A percentile compares a stretch with the other conserved stretches of the same genome.
These are phyloP conservation scores for Hyphodiscus hymeniophilus DNA, from an alignment of 495 filamentous ascomycete genomes.

Conservation along the genomic window DNA sequence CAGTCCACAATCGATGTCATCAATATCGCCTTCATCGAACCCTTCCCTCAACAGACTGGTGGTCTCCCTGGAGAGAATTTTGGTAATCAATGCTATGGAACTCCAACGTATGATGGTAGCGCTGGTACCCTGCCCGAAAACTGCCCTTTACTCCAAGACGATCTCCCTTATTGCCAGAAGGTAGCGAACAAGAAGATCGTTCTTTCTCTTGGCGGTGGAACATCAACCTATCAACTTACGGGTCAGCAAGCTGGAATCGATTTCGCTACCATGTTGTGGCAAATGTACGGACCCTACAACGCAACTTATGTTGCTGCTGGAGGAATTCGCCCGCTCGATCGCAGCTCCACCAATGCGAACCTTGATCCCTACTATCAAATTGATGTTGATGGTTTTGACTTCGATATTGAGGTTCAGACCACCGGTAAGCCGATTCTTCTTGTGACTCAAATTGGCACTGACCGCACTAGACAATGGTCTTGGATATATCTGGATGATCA, in stretches of 20 bases:
- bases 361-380: conserved; percentile 29
- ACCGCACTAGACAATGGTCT: conserved; percentile 24
- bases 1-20: conserved; percentile 57
- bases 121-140: conserved; percentile 21
- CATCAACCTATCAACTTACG: conserved; percentile 22
- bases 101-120: conserved; percentile 21
- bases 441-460: conserved; percentile 25
- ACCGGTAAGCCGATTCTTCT: conserved; percentile 32
- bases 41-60: conserved; percentile 48
- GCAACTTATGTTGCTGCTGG: conserved; percentile 27
- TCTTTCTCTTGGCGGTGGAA: conserved; percentile 52
- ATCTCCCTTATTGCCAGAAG: conserved; percentile 42
- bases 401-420: conserved; percentile 40
- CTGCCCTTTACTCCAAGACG: conserved; percentile 29
- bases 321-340: conserved; percentile 34
- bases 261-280: conserved; percentile 57
- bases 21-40: conserved; percentile 55
- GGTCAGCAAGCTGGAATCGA: conserved; percentile 39
- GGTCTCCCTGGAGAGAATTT: conserved; percentile 56
- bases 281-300: conserved; percentile 48
- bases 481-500: conserved; percentile 37
- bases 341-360: conserved; percentile 24
- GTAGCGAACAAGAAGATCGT: conserved; percentile 53
- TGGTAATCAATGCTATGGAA: conserved; percentile 49
- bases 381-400: conserved; percentile 54